A percentile compares a stretch with the other conserved stretches of the same genome.
Conservation (phyloP, 768 basidiomycete genomes). For the Mycena vulgaris region DNA sequence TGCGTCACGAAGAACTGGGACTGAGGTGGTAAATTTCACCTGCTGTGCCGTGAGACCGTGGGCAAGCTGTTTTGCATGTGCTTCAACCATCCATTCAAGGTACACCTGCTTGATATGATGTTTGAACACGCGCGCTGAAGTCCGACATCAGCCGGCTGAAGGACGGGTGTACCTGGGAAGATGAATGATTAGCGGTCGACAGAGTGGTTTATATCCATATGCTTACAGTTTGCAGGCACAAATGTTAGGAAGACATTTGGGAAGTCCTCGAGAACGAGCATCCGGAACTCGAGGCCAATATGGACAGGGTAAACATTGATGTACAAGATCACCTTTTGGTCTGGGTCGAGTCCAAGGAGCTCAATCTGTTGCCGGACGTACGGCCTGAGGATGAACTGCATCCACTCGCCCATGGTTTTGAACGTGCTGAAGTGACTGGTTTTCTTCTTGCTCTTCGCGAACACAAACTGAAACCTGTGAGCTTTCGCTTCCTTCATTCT, state of each 20-base stretch:
- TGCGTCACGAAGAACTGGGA: no score
- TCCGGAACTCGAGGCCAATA: slow-evolving; percentile 41
- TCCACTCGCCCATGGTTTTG: slow-evolving; percentile 47
- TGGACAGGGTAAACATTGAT: slow-evolving; percentile 50
- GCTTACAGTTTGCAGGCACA: slow-evolving; percentile 46
- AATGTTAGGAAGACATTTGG: slow-evolving; percentile 42
- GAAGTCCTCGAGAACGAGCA: slow-evolving; percentile 28
- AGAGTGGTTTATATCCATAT: background rate
- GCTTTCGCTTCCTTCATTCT: slow-evolving; percentile 33
- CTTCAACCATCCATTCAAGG: no score
- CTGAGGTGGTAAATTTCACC: no score
- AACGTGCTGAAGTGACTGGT: slow-evolving; percentile 46
- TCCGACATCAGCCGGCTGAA: no score
- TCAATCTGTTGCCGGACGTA: slow-evolving; percentile 33
- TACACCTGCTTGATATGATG: no score
- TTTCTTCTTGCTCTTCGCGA: slow-evolving; percentile 40
- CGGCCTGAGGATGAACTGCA: slow-evolving; percentile 35
- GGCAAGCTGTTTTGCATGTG: no score
- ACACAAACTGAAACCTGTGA: slow-evolving; percentile 41
- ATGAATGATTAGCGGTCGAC: background rate
- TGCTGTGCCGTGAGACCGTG: no score
- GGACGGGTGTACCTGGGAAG: slow-evolving; percentile 23
- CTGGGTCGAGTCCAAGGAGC: slow-evolving; percentile 21
- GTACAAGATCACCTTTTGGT: slow-evolving; percentile 42
- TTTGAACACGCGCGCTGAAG: no score